Base-by-base conservation (phyloP, 768 basidiomycete genomes). In the Macrolepiota dolichaula region DNA sequence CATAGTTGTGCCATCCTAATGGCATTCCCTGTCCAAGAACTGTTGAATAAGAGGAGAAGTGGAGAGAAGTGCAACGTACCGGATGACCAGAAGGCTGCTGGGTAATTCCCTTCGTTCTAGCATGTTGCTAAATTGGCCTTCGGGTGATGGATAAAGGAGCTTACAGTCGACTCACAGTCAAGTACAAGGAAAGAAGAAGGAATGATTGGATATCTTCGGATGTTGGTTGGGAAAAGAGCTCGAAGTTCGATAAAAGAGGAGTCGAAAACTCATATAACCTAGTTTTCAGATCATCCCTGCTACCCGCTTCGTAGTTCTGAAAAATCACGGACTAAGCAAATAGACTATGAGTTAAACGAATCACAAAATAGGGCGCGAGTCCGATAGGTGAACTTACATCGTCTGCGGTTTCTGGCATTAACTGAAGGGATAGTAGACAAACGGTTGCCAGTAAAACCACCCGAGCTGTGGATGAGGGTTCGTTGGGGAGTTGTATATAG, bases 1-100 rank as follows among this genome's bases (percentile, higher is more conserved):
- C 65, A 38, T 35, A 51, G 51, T 51, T 67, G 66, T 11, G 64
- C 66, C 64, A 64, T 63, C 24, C 66, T 55, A 47, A 67, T 65
- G n/a, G 66, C 57, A 3, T 49, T 58, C 11, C 54, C 64, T 67
- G 29, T 13, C 6, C 19, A n/a, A 55, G 25, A 25, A 25, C 1
- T 17, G 27, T 35, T 4, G 27, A 29, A 15, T 24, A 32, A 27
- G n/a, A 38, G 5, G 7, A 51, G 17, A 9, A 47, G 9, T 24
- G 10, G 4, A 27, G 25, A 24, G 24, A 10, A 24, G 12, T 27
- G 29, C 3, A 27, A 19, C 55, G 56, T 25, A 56, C 49, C 25
- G 17, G 36, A 47, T 38, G 25, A 32, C 57, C 38, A 50, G 24
- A 52, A 59, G 47, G 49, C 52, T 15, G 44, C 35, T 19, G 54